Evolutionary conservation across 2,329 filamentous ascomycete species (phyloP), one percentile per base, ranked within the genome.

Genomic region (Stagonosporopsis tanaceti): DNA sequence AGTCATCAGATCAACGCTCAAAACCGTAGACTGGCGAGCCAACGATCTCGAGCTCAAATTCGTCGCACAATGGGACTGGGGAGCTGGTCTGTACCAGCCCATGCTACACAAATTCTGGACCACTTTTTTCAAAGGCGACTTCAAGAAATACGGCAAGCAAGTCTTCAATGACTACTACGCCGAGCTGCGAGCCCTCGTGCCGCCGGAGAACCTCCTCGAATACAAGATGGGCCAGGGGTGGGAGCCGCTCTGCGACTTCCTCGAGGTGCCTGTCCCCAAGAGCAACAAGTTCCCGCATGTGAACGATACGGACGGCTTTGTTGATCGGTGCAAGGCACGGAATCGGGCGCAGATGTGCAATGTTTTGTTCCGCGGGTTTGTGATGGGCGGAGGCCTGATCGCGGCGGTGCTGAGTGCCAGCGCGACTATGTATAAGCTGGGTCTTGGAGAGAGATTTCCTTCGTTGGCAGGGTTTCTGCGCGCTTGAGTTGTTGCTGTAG

Each of bases 61-160:
- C 54, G 79, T 86, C 14, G 82, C 83, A 37, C 79, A 83, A 73
- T 79, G 82, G 64, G 85, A 84, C 77, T 89, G 87, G 87, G 87
- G 84, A 11, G 86, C 87, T 7, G 79, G 84, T 71, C 85, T 89
- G 80, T 89, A 89, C 79, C 84, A 89, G 72, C 87, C 87, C 37
- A 89, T 90, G 87, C 81, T 90, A 56, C 81, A 82, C 73, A 88
- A 87, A 75, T 89, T 89, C 79, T 90, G 88, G 77, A 83, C 86
- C 66, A 83, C 82, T 53, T 89, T 89, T 76, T 90, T 89, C 81
- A 82, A 86, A 60, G 86, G 85, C 47, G 87, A 89, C 70, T 90
- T 90, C 72, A 83, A 84, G 69, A 84, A 84, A 71, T 80, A 84
- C 57, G 88, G 87, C 69, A 89, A 89, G 78, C 80, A 86, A 50